Conservation (phyloP, 2,329 filamentous ascomycete species). For the Dactylellina leptospora region DNA sequence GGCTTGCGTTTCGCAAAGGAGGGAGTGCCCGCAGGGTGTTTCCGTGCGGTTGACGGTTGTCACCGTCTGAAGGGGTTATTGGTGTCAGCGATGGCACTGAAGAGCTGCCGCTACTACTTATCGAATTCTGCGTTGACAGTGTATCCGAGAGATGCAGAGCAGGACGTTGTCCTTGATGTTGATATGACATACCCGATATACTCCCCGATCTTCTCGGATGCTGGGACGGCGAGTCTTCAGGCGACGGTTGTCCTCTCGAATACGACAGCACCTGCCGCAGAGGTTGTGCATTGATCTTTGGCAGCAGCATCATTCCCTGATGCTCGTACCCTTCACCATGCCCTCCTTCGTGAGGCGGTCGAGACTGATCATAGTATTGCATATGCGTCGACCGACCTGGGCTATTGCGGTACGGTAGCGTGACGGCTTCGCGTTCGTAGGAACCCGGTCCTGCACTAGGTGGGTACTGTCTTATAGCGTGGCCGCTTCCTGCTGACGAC, state of each 20-base stretch:
- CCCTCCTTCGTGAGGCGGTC: conserved; percentile 17
- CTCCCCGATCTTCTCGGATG: conserved; percentile 46
- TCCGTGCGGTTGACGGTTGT: conserved; percentile 53
- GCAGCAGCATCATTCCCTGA: conserved; percentile 39
- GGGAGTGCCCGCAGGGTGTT: conserved; percentile 32
- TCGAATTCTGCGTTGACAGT: conserved; percentile 54
- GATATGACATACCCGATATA: conserved; percentile 50
- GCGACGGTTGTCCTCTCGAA: conserved; percentile 55
- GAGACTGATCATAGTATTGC: conserved; percentile 33
- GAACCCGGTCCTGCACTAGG: neutral
- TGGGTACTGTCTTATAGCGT: conserved; percentile 39
- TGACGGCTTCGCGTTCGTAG: conserved; percentile 29
- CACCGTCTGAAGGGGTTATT: conserved; percentile 54
- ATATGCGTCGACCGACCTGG: conserved; percentile 28
- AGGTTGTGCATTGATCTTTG: conserved; percentile 47
- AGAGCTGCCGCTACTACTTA: conserved; percentile 56
- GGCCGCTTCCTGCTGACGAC: conserved; percentile 29
- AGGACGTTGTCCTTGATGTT: conserved; percentile 45
- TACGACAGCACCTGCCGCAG: conserved; percentile 57
- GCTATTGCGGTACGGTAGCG: conserved; percentile 36
- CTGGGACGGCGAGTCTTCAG: conserved; percentile 49
- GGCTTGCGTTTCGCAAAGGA: conserved; percentile 41
- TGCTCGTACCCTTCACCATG: conserved; percentile 29
- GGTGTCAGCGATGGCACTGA: conserved; percentile 54
- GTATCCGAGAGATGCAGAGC: conserved; percentile 46